A percentile compares a stretch with the other conserved stretches of the same genome.
Evolutionary conservation across 2,329 filamentous ascomycete genomes (phyloP).

Genomic region (Scedosporium minutisporum): DNA sequence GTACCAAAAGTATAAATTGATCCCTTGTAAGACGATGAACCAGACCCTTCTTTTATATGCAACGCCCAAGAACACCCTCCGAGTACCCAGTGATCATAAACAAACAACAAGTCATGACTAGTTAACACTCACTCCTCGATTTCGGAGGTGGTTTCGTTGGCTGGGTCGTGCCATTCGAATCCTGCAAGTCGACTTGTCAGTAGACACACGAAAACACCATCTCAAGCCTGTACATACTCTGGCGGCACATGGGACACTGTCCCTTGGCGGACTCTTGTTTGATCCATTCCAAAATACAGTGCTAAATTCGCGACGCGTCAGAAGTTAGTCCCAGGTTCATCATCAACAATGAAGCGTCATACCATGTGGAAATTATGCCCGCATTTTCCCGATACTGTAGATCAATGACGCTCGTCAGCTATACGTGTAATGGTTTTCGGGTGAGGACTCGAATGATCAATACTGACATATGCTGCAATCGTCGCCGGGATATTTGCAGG

Average conservation of each 20-base stretch:
- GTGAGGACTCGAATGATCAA: neutral
- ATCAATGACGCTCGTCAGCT: neutral
- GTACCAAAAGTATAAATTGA: neutral
- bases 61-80: neutral
- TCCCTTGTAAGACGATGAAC: neutral
- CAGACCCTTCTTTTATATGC: neutral
- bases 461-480: constrained; percentile 80
- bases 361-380: constrained; percentile 98
- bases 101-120: neutral
- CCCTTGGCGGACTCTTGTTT: constrained; percentile 88
- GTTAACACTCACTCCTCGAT: neutral
- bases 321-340: constrained; percentile 1
- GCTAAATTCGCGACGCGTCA: constrained; percentile 39
- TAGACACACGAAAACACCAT: neutral
- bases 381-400: constrained; percentile 83
- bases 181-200: neutral
- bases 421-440: neutral
- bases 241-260: constrained; percentile 95
- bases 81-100: neutral
- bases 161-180: constrained; percentile 5
- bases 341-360: constrained; percentile 10
- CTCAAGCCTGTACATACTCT: constrained; percentile 50
- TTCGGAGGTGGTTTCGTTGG: constrained; percentile 1
- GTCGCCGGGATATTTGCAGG: constrained; percentile 95
- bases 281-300: constrained; percentile 94